Evolutionary conservation across 306 rosid species (phyloP).

Genomic region (Gleditsia sinensis): DNA sequence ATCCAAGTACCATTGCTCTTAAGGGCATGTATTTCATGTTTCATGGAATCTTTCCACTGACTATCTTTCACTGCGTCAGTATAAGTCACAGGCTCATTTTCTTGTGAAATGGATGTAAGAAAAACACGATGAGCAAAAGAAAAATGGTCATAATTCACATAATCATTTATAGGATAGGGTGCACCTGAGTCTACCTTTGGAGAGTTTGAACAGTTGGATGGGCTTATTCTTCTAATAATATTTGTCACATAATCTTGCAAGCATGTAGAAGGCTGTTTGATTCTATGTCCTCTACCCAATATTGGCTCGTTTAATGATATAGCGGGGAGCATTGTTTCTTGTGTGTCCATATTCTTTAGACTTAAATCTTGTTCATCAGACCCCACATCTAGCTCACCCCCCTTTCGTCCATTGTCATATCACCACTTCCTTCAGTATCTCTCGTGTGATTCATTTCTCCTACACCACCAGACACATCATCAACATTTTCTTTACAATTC

Average conservation of each 20-base stretch:
- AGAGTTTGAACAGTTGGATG: not conserved
- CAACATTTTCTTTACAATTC: no score
- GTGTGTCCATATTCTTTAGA: no score
- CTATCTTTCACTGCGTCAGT: no score
- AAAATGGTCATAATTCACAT: not conserved
- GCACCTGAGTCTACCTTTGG: no score
- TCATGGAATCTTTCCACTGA: no score
- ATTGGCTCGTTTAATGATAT: not conserved
- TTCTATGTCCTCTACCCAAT: not conserved
- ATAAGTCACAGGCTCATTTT: no score
- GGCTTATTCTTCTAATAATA: not conserved
- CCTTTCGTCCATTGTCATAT: not conserved
- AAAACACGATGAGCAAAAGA: not conserved
- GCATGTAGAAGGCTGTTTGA: not conserved
- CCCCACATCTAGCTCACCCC: not conserved
- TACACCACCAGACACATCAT: no score
- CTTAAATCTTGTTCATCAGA: not conserved
- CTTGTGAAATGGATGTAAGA: no score
- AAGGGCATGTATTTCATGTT: not conserved
- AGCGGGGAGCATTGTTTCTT: no score
- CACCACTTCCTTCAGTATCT: not conserved
- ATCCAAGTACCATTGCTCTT: not conserved
- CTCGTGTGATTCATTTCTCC: not conserved
- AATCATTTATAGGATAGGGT: not conserved
- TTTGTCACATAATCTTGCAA: not conserved